phyloP scores from a whole-genome alignment of 2,329 filamentous ascomycete species.

The Penicillium sp. region DNA sequence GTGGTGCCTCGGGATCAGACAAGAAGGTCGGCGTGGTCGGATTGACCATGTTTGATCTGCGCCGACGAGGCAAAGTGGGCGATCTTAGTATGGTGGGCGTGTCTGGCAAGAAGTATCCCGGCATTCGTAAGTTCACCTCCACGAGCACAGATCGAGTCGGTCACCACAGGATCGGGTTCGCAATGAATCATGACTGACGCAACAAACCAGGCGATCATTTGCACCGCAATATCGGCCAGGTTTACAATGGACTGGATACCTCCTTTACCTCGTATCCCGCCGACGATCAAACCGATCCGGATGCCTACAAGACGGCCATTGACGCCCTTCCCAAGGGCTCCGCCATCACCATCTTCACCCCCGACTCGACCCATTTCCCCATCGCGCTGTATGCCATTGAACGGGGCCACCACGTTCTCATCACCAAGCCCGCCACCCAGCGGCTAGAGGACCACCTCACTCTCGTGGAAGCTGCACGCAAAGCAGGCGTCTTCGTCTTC shows the following conservation, averaged over 20 bases:
- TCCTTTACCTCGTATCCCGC: slow-evolving; percentile 77
- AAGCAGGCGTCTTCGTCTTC: slow-evolving; percentile 80
- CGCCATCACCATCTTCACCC: slow-evolving; percentile 93
- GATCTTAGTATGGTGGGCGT: slow-evolving; percentile 85
- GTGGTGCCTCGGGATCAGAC: slow-evolving; percentile 76
- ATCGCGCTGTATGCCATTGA: slow-evolving; percentile 91
- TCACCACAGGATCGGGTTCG: neutral
- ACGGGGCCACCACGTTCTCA: slow-evolving; percentile 78
- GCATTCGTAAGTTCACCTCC: slow-evolving; percentile 61
- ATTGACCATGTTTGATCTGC: slow-evolving; percentile 80
- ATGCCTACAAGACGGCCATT: slow-evolving; percentile 84
- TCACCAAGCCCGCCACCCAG: slow-evolving; percentile 92
- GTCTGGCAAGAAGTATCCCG: slow-evolving; percentile 82
- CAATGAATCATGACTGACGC: slow-evolving; percentile 2
- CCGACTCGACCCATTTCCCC: slow-evolving; percentile 85
- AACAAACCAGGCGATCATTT: slow-evolving; percentile 63
- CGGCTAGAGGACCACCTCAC: slow-evolving; percentile 70
- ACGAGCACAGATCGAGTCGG: neutral
- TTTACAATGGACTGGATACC: slow-evolving; percentile 83
- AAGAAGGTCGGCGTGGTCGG: slow-evolving; percentile 96
- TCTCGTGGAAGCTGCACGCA: slow-evolving; percentile 64
- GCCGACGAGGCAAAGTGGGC: slow-evolving; percentile 79
- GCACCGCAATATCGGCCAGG: slow-evolving; percentile 76
- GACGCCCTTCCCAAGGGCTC: slow-evolving; percentile 74
- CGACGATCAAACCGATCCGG: slow-evolving; percentile 65